These are phyloP conservation scores for Inosperma sp. DNA, from an alignment of 768 basidiomycete species.

Conservation along the genomic window DNA sequence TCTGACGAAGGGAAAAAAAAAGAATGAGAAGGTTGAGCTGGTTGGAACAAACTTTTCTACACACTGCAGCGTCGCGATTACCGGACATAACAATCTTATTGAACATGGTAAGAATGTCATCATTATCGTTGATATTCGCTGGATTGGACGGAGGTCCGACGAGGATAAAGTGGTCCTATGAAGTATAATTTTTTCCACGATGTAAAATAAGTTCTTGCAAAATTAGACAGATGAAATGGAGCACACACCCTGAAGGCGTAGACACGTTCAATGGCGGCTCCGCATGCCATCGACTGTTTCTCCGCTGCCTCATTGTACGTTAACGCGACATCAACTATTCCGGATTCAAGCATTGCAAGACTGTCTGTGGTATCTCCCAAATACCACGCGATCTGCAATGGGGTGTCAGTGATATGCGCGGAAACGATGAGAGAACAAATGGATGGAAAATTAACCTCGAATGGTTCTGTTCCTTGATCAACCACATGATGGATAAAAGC, in stretches of 20 bases:
- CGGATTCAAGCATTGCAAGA: slow-evolving; percentile 37
- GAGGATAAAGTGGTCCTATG: slow-evolving; percentile 49
- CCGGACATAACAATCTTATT: slow-evolving; percentile 43
- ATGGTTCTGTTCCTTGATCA: slow-evolving; percentile 27
- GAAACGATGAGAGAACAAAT: background rate
- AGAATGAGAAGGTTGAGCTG: background rate
- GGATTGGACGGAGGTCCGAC: slow-evolving; percentile 48
- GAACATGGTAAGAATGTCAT: slow-evolving; percentile 41
- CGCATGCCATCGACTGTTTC: slow-evolving; percentile 27
- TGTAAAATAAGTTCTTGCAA: background rate
- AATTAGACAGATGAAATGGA: background rate
- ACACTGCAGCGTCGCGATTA: slow-evolving; percentile 40
- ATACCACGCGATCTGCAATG: slow-evolving; percentile 48
- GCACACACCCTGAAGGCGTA: slow-evolving; percentile 45
- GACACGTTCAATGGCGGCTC: slow-evolving; percentile 29
- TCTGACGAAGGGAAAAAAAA: slow-evolving; percentile 9
- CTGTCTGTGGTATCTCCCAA: slow-evolving; percentile 54
- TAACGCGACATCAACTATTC: slow-evolving; percentile 45
- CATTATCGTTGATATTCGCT: slow-evolving; percentile 31
- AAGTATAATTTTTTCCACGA: background rate
- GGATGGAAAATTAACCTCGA: slow-evolving; percentile 26
- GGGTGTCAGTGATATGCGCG: background rate
- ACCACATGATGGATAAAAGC: slow-evolving; percentile 41
- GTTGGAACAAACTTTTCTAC: background rate
- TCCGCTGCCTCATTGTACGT: slow-evolving; percentile 54